Base-by-base conservation (phyloP, 176 grass and related monocot species). In the Eremochloa ophiuroides region DNA sequence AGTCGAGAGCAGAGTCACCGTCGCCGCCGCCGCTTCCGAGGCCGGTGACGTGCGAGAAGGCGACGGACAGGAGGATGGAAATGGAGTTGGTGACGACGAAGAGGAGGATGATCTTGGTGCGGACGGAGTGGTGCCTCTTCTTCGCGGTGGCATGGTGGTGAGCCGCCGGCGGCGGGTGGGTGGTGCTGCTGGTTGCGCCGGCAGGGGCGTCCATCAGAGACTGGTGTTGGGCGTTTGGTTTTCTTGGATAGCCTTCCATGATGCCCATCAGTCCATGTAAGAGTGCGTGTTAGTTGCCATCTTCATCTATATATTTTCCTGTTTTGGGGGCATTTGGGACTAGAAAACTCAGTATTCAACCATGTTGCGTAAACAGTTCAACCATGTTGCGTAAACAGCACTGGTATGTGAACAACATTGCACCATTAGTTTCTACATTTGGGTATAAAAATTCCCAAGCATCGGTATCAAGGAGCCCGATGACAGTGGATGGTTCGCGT, bases 181-280 rank as follows among this genome's bases (percentile, higher is more conserved):
- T 29, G 33, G 15, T 13, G 82, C 22, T 37, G 73, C 18, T 73
- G 79, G 34, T 75, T 12, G 55, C 73, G 16, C 62, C 53, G 42
- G 35, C 34, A 34, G 48, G 7, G 18, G 38, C 8, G 14, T 69
- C 66, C 63, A 31, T 55, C 23, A 78, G 62, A 44, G 73, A 18
- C 34, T 55, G 66, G 73, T 58, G 27, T 2, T 75, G 42, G 10
- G 48, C n/a, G 13, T 10, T 62, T 67, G 64, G 26, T 3, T 55
- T 84, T n/a, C 56, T 75, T 74, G 44, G 75, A 56, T 89, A 80
- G 33, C 78, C 78, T 13, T 80, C 78, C 78, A 56, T 80, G 31
- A 80, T 27, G 31, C 78, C 64, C 78, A 80, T 80, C 55, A 12
- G 6, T 77, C 30, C 37, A 27, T 29, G 55, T 56, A 62, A 41